phyloP scores from a whole-genome alignment of 768 basidiomycete genomes.

The Serendipita indica region DNA sequence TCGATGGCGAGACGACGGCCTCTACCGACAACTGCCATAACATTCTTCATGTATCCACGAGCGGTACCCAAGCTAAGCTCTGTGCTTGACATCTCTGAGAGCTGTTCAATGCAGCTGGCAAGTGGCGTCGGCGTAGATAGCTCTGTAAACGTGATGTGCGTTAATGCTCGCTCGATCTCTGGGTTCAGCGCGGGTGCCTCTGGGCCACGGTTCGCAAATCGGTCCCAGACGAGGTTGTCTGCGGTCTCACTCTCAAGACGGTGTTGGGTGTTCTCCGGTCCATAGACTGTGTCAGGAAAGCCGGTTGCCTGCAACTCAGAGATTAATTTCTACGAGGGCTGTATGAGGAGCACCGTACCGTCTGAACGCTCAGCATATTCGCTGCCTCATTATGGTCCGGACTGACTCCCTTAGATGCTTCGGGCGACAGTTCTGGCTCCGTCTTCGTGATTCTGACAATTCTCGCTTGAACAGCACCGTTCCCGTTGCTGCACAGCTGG shows the following conservation, averaged over 20 bases:
- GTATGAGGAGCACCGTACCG: slow-evolving; percentile 10
- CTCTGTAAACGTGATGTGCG: slow-evolving; percentile 47
- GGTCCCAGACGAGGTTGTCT: slow-evolving; percentile 64
- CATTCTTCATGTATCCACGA: slow-evolving; percentile 24
- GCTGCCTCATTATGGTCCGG: neutral
- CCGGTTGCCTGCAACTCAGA: slow-evolving; percentile 27
- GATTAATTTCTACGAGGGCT: slow-evolving; percentile 9
- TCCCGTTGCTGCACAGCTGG: slow-evolving; percentile 49
- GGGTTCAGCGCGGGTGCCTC: slow-evolving; percentile 19
- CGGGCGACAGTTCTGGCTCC: slow-evolving; percentile 22
- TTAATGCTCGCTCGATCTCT: slow-evolving; percentile 29
- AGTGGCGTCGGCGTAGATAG: slow-evolving; percentile 39
- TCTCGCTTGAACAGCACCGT: slow-evolving; percentile 47
- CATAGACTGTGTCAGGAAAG: slow-evolving; percentile 61
- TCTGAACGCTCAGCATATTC: slow-evolving; percentile 10
- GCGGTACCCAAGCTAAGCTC: slow-evolving; percentile 18
- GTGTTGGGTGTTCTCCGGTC: slow-evolving; percentile 43
- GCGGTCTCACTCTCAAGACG: slow-evolving; percentile 66
- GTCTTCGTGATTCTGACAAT: slow-evolving; percentile 46
- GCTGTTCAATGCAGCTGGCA: slow-evolving; percentile 34
- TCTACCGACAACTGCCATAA: slow-evolving; percentile 58
- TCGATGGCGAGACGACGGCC: slow-evolving; percentile 54
- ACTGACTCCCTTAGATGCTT: neutral
- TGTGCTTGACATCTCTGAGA: slow-evolving; percentile 21
- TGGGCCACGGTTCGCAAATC: slow-evolving; percentile 30